Conservation (phyloP, 208 protist species). For the Acanthamoeba royreba region DNA sequence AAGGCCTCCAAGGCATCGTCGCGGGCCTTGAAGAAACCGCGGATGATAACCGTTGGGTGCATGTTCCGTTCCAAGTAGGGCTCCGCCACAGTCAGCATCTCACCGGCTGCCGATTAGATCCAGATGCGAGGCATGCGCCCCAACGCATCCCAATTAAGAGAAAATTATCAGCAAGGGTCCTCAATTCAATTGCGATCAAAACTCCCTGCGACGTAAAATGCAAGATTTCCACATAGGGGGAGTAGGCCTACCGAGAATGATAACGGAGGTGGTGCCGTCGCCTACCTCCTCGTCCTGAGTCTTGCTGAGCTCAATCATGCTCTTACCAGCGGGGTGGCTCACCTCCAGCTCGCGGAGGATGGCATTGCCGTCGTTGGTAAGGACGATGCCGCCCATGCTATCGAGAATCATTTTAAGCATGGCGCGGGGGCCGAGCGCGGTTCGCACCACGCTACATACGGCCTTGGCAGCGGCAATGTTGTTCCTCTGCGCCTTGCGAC, state of each 20-base stretch:
- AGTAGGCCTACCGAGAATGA: constrained; percentile 86
- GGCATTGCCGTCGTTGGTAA: constrained; percentile 99
- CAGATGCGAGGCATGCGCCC: not conserved
- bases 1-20: constrained; percentile 93
- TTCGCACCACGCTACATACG: constrained; percentile 98
- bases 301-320: constrained; percentile 98
- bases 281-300: constrained; percentile 99
- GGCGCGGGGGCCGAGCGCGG: constrained; percentile 96
- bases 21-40: constrained; percentile 94
- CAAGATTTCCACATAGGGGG: not conserved
- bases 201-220: not conserved
- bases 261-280: constrained; percentile 99
- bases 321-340: constrained; percentile 98
- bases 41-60: constrained; percentile 98
- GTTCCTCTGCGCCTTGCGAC: constrained; percentile 96
- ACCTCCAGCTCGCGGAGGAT: constrained; percentile 99
- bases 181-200: not conserved
- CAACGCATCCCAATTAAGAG: not conserved
- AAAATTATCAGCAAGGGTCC: not conserved
- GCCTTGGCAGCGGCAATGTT: constrained; percentile 98
- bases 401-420: constrained; percentile 99
- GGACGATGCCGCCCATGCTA: constrained; percentile 98
- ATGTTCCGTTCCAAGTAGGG: constrained; percentile 97
- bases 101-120: constrained; percentile 86
- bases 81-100: constrained; percentile 96